A percentile compares a stretch with the other conserved stretches of the same genome.
phyloP scores from a whole-genome alignment of 2,329 filamentous ascomycete genomes.

The Penicillium sumatraense region DNA sequence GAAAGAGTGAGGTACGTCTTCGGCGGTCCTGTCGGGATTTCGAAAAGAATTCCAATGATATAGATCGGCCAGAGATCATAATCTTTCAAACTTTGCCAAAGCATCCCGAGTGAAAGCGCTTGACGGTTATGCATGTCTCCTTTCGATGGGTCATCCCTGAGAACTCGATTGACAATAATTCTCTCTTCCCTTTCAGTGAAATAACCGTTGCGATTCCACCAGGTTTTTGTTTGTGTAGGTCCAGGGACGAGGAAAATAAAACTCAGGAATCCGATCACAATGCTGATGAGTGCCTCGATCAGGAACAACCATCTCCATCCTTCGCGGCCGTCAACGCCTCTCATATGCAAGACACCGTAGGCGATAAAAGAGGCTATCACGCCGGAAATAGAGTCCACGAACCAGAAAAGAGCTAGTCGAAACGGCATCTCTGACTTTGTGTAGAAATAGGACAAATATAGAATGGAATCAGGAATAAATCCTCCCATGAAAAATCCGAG shows the following conservation, averaged over 20 bases:
- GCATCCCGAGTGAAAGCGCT: slow-evolving; percentile 32
- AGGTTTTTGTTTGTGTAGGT: slow-evolving; percentile 54
- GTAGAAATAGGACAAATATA: slow-evolving; percentile 48
- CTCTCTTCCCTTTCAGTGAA: slow-evolving; percentile 65
- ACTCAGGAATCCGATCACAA: slow-evolving; percentile 47
- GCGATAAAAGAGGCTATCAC: slow-evolving; percentile 41
- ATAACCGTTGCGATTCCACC: slow-evolving; percentile 65
- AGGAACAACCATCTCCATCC: slow-evolving; percentile 53
- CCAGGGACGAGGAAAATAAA: slow-evolving; percentile 48
- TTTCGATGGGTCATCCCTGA: slow-evolving; percentile 49
- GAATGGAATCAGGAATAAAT: slow-evolving; percentile 52
- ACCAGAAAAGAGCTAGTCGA: slow-evolving; percentile 45
- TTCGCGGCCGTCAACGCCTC: slow-evolving; percentile 43
- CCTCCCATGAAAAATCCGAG: slow-evolving; percentile 56
- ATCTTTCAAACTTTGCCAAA: slow-evolving; percentile 41
- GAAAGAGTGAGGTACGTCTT: slow-evolving; percentile 51
- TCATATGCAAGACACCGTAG: slow-evolving; percentile 44
- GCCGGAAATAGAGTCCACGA: slow-evolving; percentile 35
- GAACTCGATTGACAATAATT: slow-evolving; percentile 65
- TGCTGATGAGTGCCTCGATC: slow-evolving; percentile 50
- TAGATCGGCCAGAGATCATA: slow-evolving; percentile 47
- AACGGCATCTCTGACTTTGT: slow-evolving; percentile 39
- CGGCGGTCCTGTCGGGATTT: slow-evolving; percentile 49
- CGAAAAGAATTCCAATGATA: slow-evolving; percentile 39
- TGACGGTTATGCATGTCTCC: slow-evolving; percentile 44